Evolutionary conservation across 495 filamentous ascomycete species (phyloP).

Genomic region (Penicillium riverlandense): DNA sequence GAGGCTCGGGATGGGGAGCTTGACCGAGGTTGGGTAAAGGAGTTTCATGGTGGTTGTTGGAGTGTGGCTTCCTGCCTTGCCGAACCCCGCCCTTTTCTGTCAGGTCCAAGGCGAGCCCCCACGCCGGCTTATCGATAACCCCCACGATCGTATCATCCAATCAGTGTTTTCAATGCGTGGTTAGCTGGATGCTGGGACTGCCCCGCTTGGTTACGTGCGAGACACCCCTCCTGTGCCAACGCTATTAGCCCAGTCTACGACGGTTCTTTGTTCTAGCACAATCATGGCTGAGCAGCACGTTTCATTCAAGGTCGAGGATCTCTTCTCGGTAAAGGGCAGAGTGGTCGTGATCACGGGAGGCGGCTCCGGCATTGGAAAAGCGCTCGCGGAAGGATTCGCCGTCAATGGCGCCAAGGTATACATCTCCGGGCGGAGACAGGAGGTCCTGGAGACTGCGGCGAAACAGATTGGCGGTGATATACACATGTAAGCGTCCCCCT

Average conservation of each 20-base stretch:
- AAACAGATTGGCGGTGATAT: slow-evolving; percentile 2
- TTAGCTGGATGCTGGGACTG: too few species aligned
- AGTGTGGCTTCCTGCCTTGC: too few species aligned
- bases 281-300: slow-evolving; percentile 2
- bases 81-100: too few species aligned
- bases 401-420: slow-evolving; percentile 47
- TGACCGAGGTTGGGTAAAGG: slow-evolving; percentile 53
- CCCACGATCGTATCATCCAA: too few species aligned
- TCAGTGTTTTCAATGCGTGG: too few species aligned
- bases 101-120: too few species aligned
- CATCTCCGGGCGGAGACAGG: slow-evolving; percentile 41
- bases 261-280: too few species aligned
- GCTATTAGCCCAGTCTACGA: too few species aligned
- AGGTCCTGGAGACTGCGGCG: slow-evolving; percentile 39
- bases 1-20: slow-evolving; percentile 39
- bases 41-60: slow-evolving; percentile 42
- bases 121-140: too few species aligned
- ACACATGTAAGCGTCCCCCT: background rate
- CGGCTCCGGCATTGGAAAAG: slow-evolving; percentile 8
- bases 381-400: slow-evolving; percentile 23
- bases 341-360: slow-evolving; percentile 48
- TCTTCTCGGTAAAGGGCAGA: slow-evolving; percentile 46
- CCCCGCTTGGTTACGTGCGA: too few species aligned
- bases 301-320: slow-evolving; percentile 19
- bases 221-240: too few species aligned